Percentiles rank a stretch among this genome's conserved stretches.
phyloP scores from a whole-genome alignment of 129 eudicot genomes.

The Artemisia argyi region DNA sequence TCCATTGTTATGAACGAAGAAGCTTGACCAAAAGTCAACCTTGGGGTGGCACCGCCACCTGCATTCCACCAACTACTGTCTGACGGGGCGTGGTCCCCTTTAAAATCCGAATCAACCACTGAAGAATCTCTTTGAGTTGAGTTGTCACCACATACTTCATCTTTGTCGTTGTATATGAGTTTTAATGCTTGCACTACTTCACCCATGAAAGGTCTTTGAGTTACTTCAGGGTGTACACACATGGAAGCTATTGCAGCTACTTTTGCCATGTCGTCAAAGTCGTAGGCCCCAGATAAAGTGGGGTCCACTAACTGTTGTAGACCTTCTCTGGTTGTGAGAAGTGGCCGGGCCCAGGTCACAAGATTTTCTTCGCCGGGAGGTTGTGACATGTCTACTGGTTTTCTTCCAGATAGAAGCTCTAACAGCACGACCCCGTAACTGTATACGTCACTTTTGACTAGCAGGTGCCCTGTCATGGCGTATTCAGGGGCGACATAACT shows the following conservation, averaged over 20 bases:
- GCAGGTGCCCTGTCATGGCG: slow-evolving; percentile 99
- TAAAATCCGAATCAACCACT: slow-evolving; percentile 62
- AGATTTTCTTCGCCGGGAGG: slow-evolving; percentile 94
- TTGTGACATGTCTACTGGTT: slow-evolving; percentile 97
- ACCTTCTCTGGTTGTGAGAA: slow-evolving; percentile 80
- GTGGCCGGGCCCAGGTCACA: slow-evolving; percentile 93
- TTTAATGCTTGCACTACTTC: slow-evolving; percentile 97
- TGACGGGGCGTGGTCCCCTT: slow-evolving; percentile 61
- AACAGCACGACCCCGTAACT: slow-evolving; percentile 93
- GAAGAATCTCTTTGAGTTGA: slow-evolving; percentile 70
- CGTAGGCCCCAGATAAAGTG: slow-evolving; percentile 53
- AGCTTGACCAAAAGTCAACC: slow-evolving; percentile 62
- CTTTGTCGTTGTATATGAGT: slow-evolving; percentile 80
- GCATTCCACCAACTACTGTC: slow-evolving; percentile 98
- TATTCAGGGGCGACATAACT: slow-evolving; percentile 99
- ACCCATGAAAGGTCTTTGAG: slow-evolving; percentile 97
- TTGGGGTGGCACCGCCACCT: slow-evolving; percentile 58
- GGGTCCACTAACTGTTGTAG: slow-evolving; percentile 76
- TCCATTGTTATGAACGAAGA: slow-evolving; percentile 86
- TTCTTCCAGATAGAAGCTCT: slow-evolving; percentile 87
- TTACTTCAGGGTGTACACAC: slow-evolving; percentile 95
- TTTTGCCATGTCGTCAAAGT: slow-evolving; percentile 86
- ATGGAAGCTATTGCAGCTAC: slow-evolving; percentile 95
- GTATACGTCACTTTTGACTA: slow-evolving; percentile 94
- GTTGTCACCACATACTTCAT: slow-evolving; percentile 71